Conservation (phyloP, 345 rosid genomes). For the Schrenkiella parvula region DNA sequence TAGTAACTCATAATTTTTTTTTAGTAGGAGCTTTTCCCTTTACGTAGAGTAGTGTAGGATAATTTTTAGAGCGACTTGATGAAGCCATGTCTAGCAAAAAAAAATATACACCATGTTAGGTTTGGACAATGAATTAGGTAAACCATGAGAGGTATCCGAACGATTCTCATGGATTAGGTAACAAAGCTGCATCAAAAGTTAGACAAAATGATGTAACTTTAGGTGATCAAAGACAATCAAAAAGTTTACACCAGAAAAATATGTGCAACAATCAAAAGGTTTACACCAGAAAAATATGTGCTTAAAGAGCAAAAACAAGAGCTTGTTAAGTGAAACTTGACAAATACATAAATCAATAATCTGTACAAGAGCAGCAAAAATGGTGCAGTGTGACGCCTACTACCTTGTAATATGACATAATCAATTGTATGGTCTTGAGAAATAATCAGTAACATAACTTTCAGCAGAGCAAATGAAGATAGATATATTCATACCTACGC, state of each 20-base stretch:
- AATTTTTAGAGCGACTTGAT: too few species aligned
- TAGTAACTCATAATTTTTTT: too few species aligned
- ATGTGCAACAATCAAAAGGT: too few species aligned
- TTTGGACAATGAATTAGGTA: too few species aligned
- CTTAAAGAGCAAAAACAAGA: not conserved
- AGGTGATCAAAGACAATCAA: not conserved
- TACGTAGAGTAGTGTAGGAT: too few species aligned
- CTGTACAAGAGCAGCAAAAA: slow-evolving; percentile 8
- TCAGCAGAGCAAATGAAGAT: not conserved
- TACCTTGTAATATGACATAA: not conserved
- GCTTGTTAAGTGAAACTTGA: not conserved
- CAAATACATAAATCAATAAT: not conserved
- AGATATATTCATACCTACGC: slow-evolving; percentile 5
- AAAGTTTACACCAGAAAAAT: too few species aligned
- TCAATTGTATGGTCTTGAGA: too few species aligned
- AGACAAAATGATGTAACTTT: not conserved
- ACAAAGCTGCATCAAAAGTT: not conserved
- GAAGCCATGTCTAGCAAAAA: too few species aligned
- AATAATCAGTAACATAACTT: too few species aligned
- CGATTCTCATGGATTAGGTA: not conserved
- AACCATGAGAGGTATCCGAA: too few species aligned
- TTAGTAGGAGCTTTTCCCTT: too few species aligned
- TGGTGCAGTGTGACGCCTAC: not conserved
- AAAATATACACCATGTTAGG: too few species aligned
- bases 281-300: not conserved